Evolutionary conservation across 371 early-diverging fungal genomes (phyloP).

Genomic region (Mucor velutinosus): DNA sequence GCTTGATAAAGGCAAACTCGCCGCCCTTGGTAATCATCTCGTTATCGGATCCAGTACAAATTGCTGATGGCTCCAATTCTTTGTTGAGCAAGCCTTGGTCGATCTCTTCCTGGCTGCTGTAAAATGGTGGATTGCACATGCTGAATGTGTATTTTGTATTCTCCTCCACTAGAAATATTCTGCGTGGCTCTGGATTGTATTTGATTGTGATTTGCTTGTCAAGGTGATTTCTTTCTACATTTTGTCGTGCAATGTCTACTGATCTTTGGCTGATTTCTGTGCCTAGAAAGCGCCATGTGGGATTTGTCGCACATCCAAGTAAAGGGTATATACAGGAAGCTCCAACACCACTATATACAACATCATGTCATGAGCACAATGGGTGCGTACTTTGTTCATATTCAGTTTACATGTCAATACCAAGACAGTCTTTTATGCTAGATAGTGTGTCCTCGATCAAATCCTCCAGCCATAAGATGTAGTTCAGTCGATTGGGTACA

Average conservation of each 20-base stretch:
- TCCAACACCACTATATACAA: conserved; percentile 63
- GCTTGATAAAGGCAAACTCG: conserved; percentile 59
- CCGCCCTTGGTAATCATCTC: conserved; percentile 76
- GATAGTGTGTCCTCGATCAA: conserved; percentile 41
- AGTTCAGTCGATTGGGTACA: conserved; percentile 67
- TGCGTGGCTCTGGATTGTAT: conserved; percentile 33
- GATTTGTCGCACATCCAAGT: conserved; percentile 54
- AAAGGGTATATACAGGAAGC: conserved; percentile 80
- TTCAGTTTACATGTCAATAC: conserved; percentile 62
- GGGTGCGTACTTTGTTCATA: not conserved
- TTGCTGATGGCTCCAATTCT: conserved; percentile 47
- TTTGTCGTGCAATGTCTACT: conserved; percentile 56
- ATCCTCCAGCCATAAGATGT: conserved; percentile 68
- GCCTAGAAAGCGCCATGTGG: conserved; percentile 58
- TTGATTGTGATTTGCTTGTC: conserved; percentile 44
- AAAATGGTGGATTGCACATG: conserved; percentile 84
- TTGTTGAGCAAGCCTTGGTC: conserved; percentile 44
- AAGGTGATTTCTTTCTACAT: conserved; percentile 56
- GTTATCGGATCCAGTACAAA: conserved; percentile 55
- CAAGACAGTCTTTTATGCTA: conserved; percentile 24
- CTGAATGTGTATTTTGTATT: conserved; percentile 49
- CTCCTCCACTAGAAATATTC: conserved; percentile 27
- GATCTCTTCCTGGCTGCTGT: conserved; percentile 49
- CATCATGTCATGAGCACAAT: not conserved
- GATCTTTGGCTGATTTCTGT: conserved; percentile 61